Evolutionary conservation across 306 rosid species (phyloP).

Genomic region (Prunus dulcis): DNA sequence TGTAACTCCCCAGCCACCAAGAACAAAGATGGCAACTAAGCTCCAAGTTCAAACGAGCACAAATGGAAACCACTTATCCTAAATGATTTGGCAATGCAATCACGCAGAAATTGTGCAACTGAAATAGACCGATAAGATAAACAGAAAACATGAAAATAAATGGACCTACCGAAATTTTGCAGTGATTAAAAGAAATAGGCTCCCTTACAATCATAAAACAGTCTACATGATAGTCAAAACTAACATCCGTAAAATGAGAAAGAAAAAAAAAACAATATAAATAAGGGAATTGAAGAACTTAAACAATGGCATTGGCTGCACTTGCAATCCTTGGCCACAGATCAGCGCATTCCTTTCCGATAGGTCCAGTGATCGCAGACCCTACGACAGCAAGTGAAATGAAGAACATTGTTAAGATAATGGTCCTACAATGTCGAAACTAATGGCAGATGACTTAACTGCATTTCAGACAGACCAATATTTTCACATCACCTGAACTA

Average conservation of each 20-base stretch:
- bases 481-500: background rate
- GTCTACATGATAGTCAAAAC: background rate
- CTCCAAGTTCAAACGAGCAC: too few species aligned
- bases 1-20: too few species aligned
- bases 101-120: too few species aligned
- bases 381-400: conserved; percentile 32
- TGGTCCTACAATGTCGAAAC: background rate
- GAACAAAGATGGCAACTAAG: too few species aligned
- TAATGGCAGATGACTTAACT: background rate
- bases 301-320: conserved; percentile 89
- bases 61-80: too few species aligned
- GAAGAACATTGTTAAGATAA: background rate
- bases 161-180: background rate
- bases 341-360: conserved; percentile 91
- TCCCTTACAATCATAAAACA: background rate
- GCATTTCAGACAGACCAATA: background rate
- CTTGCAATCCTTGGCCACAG: conserved; percentile 95
- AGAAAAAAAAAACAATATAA: background rate
- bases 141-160: too few species aligned
- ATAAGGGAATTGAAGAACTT: conserved; percentile 1
- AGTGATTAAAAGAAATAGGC: background rate
- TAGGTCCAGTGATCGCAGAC: conserved; percentile 87
- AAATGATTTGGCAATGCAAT: background rate
- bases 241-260: background rate
- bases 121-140: too few species aligned